Conservation (phyloP, 495 filamentous ascomycete genomes). For the Trypethelium eluteriae region DNA sequence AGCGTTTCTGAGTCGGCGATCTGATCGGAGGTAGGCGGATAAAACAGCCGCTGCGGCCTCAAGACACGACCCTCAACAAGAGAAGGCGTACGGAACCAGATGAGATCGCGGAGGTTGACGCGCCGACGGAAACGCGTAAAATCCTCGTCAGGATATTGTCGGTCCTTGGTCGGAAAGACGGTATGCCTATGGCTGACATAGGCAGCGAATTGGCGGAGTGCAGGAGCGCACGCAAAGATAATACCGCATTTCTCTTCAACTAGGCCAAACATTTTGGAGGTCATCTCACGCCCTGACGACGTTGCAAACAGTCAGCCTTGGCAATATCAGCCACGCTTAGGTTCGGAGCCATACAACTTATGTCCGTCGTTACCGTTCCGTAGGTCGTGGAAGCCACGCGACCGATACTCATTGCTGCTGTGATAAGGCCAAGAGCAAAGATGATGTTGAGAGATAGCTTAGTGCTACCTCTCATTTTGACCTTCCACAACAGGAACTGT, state of each 20-base stretch:
- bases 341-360: not conserved
- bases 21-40: not conserved
- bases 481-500: conserved; percentile 3
- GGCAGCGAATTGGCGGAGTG: conserved; percentile 1
- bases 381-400: not conserved
- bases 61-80: not conserved
- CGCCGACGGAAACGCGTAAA: not conserved
- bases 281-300: conserved; percentile 1
- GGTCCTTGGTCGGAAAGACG: not conserved
- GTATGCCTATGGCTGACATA: conserved; percentile 3
- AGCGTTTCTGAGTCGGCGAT: not conserved
- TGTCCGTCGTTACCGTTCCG: not conserved
- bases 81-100: not conserved
- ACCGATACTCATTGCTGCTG: conserved; percentile 9
- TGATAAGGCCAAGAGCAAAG: not conserved
- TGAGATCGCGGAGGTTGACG: not conserved
- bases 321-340: not conserved
- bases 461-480: conserved; percentile 6
- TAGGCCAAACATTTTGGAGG: conserved; percentile 6
- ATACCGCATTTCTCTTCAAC: conserved; percentile 11
- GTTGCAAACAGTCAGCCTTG: not conserved
- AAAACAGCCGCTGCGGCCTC: not conserved
- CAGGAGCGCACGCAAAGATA: conserved; percentile 4
- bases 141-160: not conserved
- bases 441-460: conserved; percentile 6